These are phyloP conservation scores for Plantago major DNA, from an alignment of 257 asterid species.

Conservation along the genomic window DNA sequence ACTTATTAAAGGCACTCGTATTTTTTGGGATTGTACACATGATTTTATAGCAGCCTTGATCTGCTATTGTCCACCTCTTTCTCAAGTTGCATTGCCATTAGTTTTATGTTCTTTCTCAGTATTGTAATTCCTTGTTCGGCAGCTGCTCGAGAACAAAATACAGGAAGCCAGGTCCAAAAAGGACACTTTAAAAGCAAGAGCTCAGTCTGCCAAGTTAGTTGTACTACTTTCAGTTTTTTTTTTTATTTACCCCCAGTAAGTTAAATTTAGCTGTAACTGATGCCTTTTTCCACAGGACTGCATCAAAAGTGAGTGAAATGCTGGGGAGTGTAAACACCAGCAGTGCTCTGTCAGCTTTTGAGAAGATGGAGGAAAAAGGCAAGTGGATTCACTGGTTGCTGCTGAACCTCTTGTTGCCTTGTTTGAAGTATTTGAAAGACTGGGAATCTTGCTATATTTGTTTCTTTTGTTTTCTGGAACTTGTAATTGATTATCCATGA, in stretches of 20 bases:
- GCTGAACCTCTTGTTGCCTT: neutral
- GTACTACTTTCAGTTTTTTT: slow-evolving; percentile 17
- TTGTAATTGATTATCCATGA: too few species aligned
- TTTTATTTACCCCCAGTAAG: slow-evolving; percentile 8
- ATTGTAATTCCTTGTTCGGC: slow-evolving; percentile 23
- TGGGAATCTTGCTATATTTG: neutral
- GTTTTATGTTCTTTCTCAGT: neutral
- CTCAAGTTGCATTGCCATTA: slow-evolving; percentile 6
- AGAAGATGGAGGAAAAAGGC: slow-evolving; percentile 99
- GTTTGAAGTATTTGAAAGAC: neutral
- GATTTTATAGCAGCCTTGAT: too few species aligned
- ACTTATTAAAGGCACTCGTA: neutral
- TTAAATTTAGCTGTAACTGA: slow-evolving; percentile 20
- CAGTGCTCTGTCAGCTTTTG: slow-evolving; percentile 96
- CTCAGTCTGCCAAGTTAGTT: slow-evolving; percentile 95
- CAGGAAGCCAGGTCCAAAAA: slow-evolving; percentile 96
- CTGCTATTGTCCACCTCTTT: too few species aligned
- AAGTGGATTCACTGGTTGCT: neutral
- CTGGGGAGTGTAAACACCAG: slow-evolving; percentile 94
- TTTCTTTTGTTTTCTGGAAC: neutral
- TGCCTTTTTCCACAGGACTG: slow-evolving; percentile 55
- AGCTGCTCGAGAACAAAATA: slow-evolving; percentile 95
- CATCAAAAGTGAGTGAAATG: slow-evolving; percentile 93
- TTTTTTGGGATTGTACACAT: too few species aligned
- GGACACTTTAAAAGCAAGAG: slow-evolving; percentile 96